Evolutionary conservation across 768 basidiomycete genomes (phyloP), one percentile per base, ranked within the genome.

Genomic region (Lactifluus piperatus): DNA sequence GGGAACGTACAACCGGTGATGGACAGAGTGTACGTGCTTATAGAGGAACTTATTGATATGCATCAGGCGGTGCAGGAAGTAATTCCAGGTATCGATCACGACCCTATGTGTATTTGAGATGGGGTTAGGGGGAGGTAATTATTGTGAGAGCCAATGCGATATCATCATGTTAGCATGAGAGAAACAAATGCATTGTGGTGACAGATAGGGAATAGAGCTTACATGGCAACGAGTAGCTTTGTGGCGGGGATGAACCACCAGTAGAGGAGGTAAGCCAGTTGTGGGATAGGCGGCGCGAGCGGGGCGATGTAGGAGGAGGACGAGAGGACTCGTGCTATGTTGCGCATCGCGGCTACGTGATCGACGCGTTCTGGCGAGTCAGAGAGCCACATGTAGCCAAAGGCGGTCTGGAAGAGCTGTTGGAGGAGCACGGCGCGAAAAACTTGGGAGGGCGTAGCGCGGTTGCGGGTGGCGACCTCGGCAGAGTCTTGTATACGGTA

Each of bases 11-110:
- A 99, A 83, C 9, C 93, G 81, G 71, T 99, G 97, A 71, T 99
- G 97, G 73, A 87, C 85, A 0, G 91, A 92, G 71, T 99, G 97
- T 63, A 97, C 77, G 54, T 90, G 83, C 64, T 84, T 88, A 76
- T 95, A 99, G 32, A 98, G 78, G 72, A 81, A 97, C 64, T 84
- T 88, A 76, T 91, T 92, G 66, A 81, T 73, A 74, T 98, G 97
- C 86, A 97, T 91, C 44, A 76, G 72, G 39, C 95, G 91, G 70
- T 99, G 97, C 20, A 92, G 77, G 74, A 94, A 94, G 73, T 98
- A 99, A 71, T 99, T 94, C 93, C 93, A 97, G 32, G 94, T 94
- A 74, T 99, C 97, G 65, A 98, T 85, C 58, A 94, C 68, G 71
- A 97, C 90, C 76, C 97, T 95, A n/a, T n/a, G n/a, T n/a, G n/a